Evolutionary conservation across 768 basidiomycete genomes (phyloP).

Genomic region (Mycena metata): DNA sequence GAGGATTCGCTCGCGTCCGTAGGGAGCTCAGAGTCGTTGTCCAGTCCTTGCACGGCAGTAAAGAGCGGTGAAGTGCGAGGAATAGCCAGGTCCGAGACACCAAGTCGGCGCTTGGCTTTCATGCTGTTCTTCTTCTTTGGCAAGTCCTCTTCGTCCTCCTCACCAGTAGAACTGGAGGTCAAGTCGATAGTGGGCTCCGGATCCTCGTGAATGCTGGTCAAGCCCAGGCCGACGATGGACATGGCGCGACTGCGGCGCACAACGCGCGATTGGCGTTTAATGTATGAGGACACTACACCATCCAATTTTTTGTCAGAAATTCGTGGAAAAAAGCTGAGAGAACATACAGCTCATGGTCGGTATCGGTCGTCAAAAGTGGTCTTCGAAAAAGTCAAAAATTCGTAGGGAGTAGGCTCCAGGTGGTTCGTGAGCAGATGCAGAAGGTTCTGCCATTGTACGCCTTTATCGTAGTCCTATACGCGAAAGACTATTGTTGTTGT

Average conservation of each 20-base stretch:
- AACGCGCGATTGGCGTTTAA: conserved; percentile 31
- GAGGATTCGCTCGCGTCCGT: conserved; percentile 16
- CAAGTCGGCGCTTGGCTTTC: conserved; percentile 29
- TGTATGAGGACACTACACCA: conserved; percentile 23
- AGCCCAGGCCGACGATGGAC: not conserved
- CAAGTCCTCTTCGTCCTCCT: too few species aligned
- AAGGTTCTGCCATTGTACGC: too few species aligned
- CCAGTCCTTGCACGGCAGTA: not conserved
- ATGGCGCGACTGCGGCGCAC: conserved; percentile 7
- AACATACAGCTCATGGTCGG: not conserved
- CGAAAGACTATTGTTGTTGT: too few species aligned
- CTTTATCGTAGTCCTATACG: too few species aligned
- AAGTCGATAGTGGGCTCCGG: too few species aligned
- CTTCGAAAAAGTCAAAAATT: not conserved
- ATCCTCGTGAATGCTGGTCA: conserved; percentile 19
- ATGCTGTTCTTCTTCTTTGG: conserved; percentile 21
- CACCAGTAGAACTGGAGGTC: too few species aligned
- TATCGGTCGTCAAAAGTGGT: not conserved
- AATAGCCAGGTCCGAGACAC: conserved; percentile 33
- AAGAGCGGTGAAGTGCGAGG: conserved; percentile 13
- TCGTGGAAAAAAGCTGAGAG: not conserved
- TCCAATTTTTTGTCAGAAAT: not conserved
- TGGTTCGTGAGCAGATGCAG: too few species aligned
- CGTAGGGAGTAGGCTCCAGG: too few species aligned
- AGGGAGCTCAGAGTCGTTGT: not conserved